Base-by-base conservation (phyloP, 2,329 filamentous ascomycete genomes). In the Alternaria burnsii region DNA sequence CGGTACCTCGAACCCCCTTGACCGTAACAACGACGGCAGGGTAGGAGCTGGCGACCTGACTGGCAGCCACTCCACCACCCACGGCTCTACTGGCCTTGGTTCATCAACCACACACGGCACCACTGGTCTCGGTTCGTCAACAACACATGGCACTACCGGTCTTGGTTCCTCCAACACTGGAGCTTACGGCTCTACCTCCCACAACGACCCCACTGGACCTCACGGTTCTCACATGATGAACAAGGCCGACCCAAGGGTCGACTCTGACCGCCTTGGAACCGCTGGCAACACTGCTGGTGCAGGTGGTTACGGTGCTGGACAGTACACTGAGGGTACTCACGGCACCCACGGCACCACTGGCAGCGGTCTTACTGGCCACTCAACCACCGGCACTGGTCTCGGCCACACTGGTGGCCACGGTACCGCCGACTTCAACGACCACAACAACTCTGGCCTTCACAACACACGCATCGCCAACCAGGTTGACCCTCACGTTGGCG, bases 381-480 rank as follows among this genome's bases (percentile, higher is more conserved):
- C 48, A 16, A 50, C 52, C 14, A 55, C 63, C 38, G 48, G 61
- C 53, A 42, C 55, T 16, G 52, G 52, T 26, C 52, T 54, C 20
- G 52, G 52, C 24, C 24, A 24, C 24, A 32, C 42, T 32, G 44
- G 44, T 11, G 36, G 38, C 16, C 46, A 57, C 26, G 46, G 46
- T 16, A 59, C 57, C 10, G 24, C 50, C 28, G 65, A 67, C 52
- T 47, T 71, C 71, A 56, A 74, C 71, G 54, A 62, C 52, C 78
- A 76, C n/a, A 71, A 74, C 51, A 78, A 77, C 5, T 76, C 76
- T 53, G 78, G 77, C 4, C 76, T 75, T 9, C 77, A 79, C 70
- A 67, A 68, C 41, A 68, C 59, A 3, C 57, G n/a, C 41, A 41
- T 57, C 20, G 53, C 53, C 41, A 60, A 60, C 53, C 54, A 79